These are phyloP conservation scores for Hemileia vastatrix DNA, from an alignment of 1,284 basidiomycete genomes.

Conservation along the genomic window DNA sequence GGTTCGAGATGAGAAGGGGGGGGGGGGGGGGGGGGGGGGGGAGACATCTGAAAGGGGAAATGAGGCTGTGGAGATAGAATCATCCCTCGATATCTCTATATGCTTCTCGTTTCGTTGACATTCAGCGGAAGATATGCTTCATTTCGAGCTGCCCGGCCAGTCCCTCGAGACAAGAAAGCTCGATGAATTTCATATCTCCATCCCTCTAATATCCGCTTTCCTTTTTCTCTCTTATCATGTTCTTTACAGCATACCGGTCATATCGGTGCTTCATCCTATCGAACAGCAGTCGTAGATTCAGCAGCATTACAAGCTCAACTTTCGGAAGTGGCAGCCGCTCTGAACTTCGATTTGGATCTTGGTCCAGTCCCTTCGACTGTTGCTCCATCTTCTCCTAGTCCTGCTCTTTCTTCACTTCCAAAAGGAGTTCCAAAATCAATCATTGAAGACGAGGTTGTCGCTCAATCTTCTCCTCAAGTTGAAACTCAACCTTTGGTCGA, in stretches of 20 bases:
- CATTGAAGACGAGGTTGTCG: background rate
- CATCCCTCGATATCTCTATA: too few relatives aligned
- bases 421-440: background rate
- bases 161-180: too few relatives aligned
- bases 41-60: too few relatives aligned
- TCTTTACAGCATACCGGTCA: conserved; percentile 22
- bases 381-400: background rate
- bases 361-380: background rate
- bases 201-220: background rate
- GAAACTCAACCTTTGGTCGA: background rate
- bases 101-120: too few relatives aligned
- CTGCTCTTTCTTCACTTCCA: background rate
- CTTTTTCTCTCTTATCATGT: background rate
- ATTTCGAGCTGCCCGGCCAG: too few relatives aligned
- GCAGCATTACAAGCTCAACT: conserved; percentile 15
- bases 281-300: conserved; percentile 4
- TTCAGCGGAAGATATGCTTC: too few relatives aligned
- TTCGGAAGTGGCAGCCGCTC: conserved; percentile 23
- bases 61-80: too few relatives aligned
- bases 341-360: conserved; percentile 11
- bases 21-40: too few relatives aligned
- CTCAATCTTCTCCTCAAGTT: background rate
- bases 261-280: conserved; percentile 21
- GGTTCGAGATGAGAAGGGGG: too few relatives aligned
- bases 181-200: too few relatives aligned